Evolutionary conservation across 1,284 basidiomycete species (phyloP), one percentile per base, ranked within the genome.

Genomic region (Stereum hirsutum): DNA sequence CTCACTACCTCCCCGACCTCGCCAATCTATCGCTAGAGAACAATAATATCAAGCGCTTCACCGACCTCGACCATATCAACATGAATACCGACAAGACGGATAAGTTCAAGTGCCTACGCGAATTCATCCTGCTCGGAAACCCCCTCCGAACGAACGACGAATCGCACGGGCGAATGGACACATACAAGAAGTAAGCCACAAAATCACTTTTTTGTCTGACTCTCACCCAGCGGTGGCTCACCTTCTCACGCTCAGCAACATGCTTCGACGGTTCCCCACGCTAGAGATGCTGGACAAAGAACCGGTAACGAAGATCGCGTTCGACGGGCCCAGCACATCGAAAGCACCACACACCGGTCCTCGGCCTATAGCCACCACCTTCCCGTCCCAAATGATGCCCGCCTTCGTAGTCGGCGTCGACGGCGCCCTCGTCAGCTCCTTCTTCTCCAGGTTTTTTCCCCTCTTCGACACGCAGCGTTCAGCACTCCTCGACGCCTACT

Each of bases 401-500:
- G 81, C 86, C 0, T 87, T 92, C 55, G 74, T 88, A 35, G 82
- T 84, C 11, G 83, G 83, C 23, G 83, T 86, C 11, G 79, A 81
- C 49, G 74, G 76, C 8, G 62, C 69, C 24, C 53, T 88, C 48
- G 70, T 88, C 49, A 84, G 79, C 57, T 76, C 71, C 48, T 94
- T 94, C 65, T 73, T 93, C 41, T 19, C 26, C 3, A 91, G 89
- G 48, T 95, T 85, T 63, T 95, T 96, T 64, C 74, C 81, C 3
- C 62, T 81, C 2, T 95, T 88, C 59, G 95, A 99, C 62, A 72
- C 68, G 23, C 77, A 88, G 51, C 80, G 95, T 21, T 62, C 69
- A 0, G 66, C 72, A 2, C 73, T 96, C 5, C 54, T 77, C 28
- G 72, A 85, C 37, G 90, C 74, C 6, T 99, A 98, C 59, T 79